Conservation (phyloP, 1,139 yeast species). For the Suzukiozyma palmioleophila region DNA sequence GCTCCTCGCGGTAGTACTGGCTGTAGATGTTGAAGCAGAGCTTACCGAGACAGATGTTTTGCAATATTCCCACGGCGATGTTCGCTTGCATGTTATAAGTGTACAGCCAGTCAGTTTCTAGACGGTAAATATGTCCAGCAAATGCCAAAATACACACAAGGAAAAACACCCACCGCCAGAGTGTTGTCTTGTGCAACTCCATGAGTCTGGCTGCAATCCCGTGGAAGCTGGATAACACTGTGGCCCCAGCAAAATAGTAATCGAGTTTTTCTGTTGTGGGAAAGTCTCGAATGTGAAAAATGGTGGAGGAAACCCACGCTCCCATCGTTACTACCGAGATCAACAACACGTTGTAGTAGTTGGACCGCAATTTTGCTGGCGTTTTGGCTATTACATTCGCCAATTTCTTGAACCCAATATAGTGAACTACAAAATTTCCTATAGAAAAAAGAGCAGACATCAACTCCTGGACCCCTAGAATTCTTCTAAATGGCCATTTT, state of each 20-base stretch:
- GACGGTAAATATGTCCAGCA: conserved; percentile 57
- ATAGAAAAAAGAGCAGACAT: conserved; percentile 78
- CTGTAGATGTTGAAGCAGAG: conserved; percentile 32
- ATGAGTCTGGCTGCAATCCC: conserved; percentile 57
- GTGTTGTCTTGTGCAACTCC: conserved; percentile 34
- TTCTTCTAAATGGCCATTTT: conserved; percentile 87
- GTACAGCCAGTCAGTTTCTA: conserved; percentile 79
- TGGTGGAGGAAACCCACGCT: conserved; percentile 85
- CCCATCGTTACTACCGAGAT: conserved; percentile 60
- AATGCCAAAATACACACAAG: conserved; percentile 47
- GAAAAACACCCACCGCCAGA: conserved; percentile 30
- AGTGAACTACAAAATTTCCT: conserved; percentile 75
- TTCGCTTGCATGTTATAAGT: conserved; percentile 94
- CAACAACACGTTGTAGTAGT: conserved; percentile 37
- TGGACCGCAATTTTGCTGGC: conserved; percentile 12
- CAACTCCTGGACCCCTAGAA: conserved; percentile 77
- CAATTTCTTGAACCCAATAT: conserved; percentile 48
- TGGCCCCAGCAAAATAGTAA: conserved; percentile 88
- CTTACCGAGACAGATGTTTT: conserved; percentile 46
- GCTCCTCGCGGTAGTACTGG: conserved; percentile 27
- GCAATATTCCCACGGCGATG: conserved; percentile 69
- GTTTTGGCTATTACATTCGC: conserved; percentile 11
- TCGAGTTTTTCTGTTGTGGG: conserved; percentile 78
- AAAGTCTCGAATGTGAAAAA: conserved; percentile 86
- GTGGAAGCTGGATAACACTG: conserved; percentile 77